A percentile compares a stretch with the other conserved stretches of the same genome.
These are phyloP conservation scores for Brachypodium distachyon DNA, from an alignment of 202 grass and related monocot genomes.

Conservation along the genomic window DNA sequence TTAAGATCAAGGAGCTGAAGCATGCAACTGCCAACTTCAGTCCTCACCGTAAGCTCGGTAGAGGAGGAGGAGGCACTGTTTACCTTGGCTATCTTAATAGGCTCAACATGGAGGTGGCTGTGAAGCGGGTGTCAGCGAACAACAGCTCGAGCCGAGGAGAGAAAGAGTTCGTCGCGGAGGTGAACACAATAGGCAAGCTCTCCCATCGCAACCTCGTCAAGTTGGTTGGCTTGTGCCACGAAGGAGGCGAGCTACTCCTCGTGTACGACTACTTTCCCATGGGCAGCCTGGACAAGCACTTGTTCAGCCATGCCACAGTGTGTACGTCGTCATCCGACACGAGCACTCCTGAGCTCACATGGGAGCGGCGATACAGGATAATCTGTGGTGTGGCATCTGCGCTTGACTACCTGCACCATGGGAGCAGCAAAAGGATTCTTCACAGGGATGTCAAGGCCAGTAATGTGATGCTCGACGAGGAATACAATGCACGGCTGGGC, in stretches of 20 bases:
- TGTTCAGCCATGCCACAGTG: background rate
- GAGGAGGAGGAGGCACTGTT: constrained; percentile 46
- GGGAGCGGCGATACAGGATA: constrained; percentile 25
- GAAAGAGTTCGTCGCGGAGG: constrained; percentile 51
- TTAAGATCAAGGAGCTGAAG: constrained; percentile 24
- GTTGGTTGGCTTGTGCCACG: constrained; percentile 45
- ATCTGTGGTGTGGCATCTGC: constrained; percentile 31
- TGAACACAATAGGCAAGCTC: constrained; percentile 44
- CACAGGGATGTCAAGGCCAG: constrained; percentile 41
- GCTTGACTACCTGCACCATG: constrained; percentile 42
- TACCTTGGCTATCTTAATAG: constrained; percentile 30
- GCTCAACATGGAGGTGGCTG: constrained; percentile 21
- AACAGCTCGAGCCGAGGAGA: background rate
- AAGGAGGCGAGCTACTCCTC: constrained; percentile 27
- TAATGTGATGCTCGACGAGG: constrained; percentile 41
- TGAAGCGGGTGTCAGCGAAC: constrained; percentile 28
- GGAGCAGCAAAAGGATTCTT: constrained; percentile 26
- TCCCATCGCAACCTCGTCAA: too few relatives aligned
- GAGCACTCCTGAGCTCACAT: constrained; percentile 7
- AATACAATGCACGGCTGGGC: constrained; percentile 22
- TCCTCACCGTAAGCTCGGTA: constrained; percentile 36
- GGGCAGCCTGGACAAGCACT: constrained; percentile 41
- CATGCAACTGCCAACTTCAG: constrained; percentile 30
- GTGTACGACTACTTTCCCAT: constrained; percentile 48
- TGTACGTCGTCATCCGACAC: background rate